Conservation (phyloP, 208 protist genomes). For the Wallacemonas sp. region DNA sequence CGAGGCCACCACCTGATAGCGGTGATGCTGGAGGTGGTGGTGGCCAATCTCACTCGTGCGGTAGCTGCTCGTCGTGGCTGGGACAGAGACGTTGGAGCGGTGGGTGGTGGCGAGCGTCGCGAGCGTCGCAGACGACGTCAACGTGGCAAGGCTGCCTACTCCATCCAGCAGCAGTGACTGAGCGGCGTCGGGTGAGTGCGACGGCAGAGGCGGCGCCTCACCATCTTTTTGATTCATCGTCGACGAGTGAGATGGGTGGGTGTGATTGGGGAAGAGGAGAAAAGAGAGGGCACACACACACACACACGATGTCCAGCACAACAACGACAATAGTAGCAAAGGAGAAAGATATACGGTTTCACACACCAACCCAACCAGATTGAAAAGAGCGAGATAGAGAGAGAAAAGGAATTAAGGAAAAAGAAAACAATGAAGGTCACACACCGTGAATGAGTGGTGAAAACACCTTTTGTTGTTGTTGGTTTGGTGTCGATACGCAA, state of each 20-base stretch:
- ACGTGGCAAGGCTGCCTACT: background rate
- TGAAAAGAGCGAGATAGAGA: background rate
- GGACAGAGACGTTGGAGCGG: background rate
- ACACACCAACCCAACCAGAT: no score
- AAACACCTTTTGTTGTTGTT: no score
- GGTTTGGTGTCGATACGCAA: no score
- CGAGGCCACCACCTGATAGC: no score
- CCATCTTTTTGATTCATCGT: no score
- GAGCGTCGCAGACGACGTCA: background rate
- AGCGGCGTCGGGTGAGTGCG: background rate
- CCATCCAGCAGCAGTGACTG: background rate
- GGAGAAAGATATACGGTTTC: background rate
- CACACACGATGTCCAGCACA: background rate
- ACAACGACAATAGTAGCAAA: slow-evolving; percentile 12
- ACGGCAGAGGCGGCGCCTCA: no score
- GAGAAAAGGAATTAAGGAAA: slow-evolving; percentile 4
- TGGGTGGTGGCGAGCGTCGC: background rate
- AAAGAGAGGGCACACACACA: background rate
- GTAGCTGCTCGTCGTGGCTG: background rate
- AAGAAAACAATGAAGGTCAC: background rate
- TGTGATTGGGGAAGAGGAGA: no score
- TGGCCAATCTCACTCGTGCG: background rate
- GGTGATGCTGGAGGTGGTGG: background rate
- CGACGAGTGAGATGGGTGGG: no score
- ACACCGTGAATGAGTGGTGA: no score